Percentiles rank a stretch among this genome's conserved stretches.
phyloP scores from a whole-genome alignment of 352 stramenopile species.

The Aphanomyces euteiches region DNA sequence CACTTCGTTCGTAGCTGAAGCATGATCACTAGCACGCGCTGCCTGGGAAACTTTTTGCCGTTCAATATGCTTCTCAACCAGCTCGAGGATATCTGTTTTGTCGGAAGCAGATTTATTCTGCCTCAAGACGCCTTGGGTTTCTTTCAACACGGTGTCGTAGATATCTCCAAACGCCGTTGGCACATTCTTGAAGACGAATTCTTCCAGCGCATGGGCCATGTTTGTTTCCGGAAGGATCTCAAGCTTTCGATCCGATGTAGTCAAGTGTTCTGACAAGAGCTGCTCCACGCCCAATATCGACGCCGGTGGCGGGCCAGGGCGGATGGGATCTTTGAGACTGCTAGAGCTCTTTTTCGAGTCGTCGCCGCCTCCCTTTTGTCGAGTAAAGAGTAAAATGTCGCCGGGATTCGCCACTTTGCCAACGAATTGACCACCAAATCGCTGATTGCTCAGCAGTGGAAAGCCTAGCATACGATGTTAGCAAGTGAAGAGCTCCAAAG shows the following conservation, averaged over 20 bases:
- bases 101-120: slow-evolving; percentile 14
- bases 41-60: slow-evolving; percentile 2
- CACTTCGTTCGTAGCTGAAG: slow-evolving; percentile 5
- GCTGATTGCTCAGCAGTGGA: slow-evolving; percentile 80
- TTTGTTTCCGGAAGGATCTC: slow-evolving; percentile 69
- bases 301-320: slow-evolving; percentile 45
- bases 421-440: slow-evolving; percentile 82
- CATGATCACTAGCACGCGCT: neutral
- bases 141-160: slow-evolving; percentile 57
- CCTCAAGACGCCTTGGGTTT: slow-evolving; percentile 65
- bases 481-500: neutral
- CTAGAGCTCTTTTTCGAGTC: slow-evolving; percentile 37
- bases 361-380: slow-evolving; percentile 53
- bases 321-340: slow-evolving; percentile 40
- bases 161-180: slow-evolving; percentile 73
- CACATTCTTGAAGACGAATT: slow-evolving; percentile 82
- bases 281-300: slow-evolving; percentile 68
- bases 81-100: slow-evolving; percentile 25
- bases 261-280: slow-evolving; percentile 61
- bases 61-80: slow-evolving; percentile 28
- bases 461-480: slow-evolving; percentile 42
- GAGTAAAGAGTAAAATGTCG: slow-evolving; percentile 81
- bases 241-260: slow-evolving; percentile 61
- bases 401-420: slow-evolving; percentile 84
- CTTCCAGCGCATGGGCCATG: slow-evolving; percentile 63